phyloP scores from a whole-genome alignment of 2,329 filamentous ascomycete genomes.

The Aspergillus costaricaensis region DNA sequence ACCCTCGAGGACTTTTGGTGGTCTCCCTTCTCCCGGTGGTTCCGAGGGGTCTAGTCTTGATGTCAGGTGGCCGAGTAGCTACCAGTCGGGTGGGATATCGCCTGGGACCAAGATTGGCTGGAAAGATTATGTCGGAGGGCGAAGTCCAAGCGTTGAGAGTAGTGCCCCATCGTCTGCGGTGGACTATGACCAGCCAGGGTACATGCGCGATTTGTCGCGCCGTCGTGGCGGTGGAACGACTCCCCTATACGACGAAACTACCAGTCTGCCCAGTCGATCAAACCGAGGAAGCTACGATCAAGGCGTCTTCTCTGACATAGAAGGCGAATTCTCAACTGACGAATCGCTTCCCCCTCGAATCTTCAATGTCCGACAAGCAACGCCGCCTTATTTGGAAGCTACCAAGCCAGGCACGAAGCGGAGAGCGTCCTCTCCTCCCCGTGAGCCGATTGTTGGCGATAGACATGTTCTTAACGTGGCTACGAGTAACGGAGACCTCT shows the following conservation, averaged over 20 bases:
- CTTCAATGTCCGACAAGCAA: slow-evolving; percentile 42
- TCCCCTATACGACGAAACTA: slow-evolving; percentile 52
- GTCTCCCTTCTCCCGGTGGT: slow-evolving; percentile 34
- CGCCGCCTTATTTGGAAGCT: slow-evolving; percentile 38
- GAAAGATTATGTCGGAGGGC: slow-evolving; percentile 45
- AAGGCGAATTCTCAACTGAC: slow-evolving; percentile 44
- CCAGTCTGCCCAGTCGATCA: slow-evolving; percentile 53
- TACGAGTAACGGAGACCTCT: slow-evolving; percentile 53
- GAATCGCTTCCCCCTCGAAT: slow-evolving; percentile 40
- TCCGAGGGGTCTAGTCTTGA: slow-evolving; percentile 36
- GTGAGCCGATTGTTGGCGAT: slow-evolving; percentile 49
- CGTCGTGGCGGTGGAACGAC: slow-evolving; percentile 54
- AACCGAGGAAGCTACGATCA: slow-evolving; percentile 66
- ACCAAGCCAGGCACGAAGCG: slow-evolving; percentile 62
- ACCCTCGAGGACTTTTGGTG: slow-evolving; percentile 34
- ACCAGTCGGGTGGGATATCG: slow-evolving; percentile 45
- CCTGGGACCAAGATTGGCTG: slow-evolving; percentile 43
- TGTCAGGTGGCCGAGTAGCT: slow-evolving; percentile 43
- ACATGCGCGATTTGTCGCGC: slow-evolving; percentile 37
- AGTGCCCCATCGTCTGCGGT: slow-evolving; percentile 40
- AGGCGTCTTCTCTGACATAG: slow-evolving; percentile 54
- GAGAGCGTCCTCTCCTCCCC: slow-evolving; percentile 64
- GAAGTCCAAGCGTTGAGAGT: slow-evolving; percentile 49
- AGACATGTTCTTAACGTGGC: slow-evolving; percentile 36
- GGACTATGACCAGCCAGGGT: slow-evolving; percentile 43